Conservation (phyloP, 2,329 filamentous ascomycete species). For the Rutstroemia sp. region DNA sequence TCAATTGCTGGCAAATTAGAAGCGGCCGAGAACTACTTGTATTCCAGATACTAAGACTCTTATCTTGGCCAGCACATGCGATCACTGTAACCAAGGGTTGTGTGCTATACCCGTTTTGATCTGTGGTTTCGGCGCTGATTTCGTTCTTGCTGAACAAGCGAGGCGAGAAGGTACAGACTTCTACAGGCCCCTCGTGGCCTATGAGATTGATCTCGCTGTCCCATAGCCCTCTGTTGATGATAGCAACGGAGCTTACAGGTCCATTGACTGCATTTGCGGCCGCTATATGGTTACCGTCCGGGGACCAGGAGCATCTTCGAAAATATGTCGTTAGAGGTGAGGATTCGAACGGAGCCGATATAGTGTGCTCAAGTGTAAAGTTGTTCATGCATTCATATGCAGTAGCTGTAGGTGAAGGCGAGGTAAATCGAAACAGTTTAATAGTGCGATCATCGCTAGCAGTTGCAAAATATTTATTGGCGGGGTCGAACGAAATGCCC, state of each 20-base stretch:
- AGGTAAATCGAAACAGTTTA: conserved; percentile 92
- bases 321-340: conserved; percentile 97
- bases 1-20: conserved; percentile 81
- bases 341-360: conserved; percentile 77
- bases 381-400: conserved; percentile 96
- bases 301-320: conserved; percentile 92
- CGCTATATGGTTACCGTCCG: conserved; percentile 93
- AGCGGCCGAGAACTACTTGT: conserved; percentile 90
- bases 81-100: conserved; percentile 75
- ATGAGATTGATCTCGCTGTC: conserved; percentile 96
- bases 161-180: conserved; percentile 96
- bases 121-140: conserved; percentile 39
- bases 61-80: conserved; percentile 93
- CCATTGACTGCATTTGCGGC: conserved; percentile 96
- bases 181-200: conserved; percentile 91
- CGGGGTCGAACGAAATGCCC: conserved; percentile 95
- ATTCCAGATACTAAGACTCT: conserved; percentile 94
- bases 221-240: conserved; percentile 87
- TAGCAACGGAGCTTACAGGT: conserved; percentile 92
- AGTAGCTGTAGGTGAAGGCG: conserved; percentile 82
- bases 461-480: conserved; percentile 98
- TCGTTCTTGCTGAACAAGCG: conserved; percentile 74
- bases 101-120: conserved; percentile 40
- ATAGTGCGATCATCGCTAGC: conserved; percentile 95
- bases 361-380: conserved; percentile 89